These are phyloP conservation scores for Aotearoamyces nothofagi DNA, from an alignment of 2,329 filamentous ascomycete species.

Conservation along the genomic window DNA sequence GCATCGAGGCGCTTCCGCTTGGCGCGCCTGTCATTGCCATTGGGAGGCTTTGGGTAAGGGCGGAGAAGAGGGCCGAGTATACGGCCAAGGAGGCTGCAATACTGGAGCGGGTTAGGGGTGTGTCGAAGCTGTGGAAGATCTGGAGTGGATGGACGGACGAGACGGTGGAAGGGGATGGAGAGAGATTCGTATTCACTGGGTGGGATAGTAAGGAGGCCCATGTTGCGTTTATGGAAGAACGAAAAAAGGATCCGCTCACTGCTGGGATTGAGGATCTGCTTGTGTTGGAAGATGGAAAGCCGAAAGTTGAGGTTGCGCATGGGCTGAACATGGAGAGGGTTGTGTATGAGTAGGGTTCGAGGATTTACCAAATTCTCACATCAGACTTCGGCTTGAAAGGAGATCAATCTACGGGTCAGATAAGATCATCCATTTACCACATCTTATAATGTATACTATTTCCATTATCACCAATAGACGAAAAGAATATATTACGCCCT, in stretches of 20 bases:
- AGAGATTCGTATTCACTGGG: slow-evolving; percentile 4
- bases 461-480: too few relatives aligned
- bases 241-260: slow-evolving; percentile 3
- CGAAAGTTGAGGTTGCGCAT: slow-evolving; percentile 7
- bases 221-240: slow-evolving; percentile 4
- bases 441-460: too few relatives aligned
- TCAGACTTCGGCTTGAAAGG: too few relatives aligned
- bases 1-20: slow-evolving; percentile 5
- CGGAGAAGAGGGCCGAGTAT: slow-evolving; percentile 1
- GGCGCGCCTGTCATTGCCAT: slow-evolving; percentile 6
- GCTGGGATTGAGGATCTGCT: slow-evolving; percentile 1
- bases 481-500: too few relatives aligned
- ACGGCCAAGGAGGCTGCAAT: too few relatives aligned
- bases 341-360: too few relatives aligned
- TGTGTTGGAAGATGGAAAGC: slow-evolving; percentile 5
- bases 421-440: too few relatives aligned
- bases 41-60: slow-evolving; percentile 3
- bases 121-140: too few relatives aligned
- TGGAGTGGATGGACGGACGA: too few relatives aligned
- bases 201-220: slow-evolving; percentile 6
- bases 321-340: slow-evolving; percentile 6
- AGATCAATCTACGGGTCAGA: too few relatives aligned
- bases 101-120: too few relatives aligned
- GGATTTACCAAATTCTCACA: too few relatives aligned
- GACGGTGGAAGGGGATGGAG: slow-evolving; percentile 1